Evolutionary conservation across 2,329 filamentous ascomycete species (phyloP).

Genomic region (Curvularia sp.): DNA sequence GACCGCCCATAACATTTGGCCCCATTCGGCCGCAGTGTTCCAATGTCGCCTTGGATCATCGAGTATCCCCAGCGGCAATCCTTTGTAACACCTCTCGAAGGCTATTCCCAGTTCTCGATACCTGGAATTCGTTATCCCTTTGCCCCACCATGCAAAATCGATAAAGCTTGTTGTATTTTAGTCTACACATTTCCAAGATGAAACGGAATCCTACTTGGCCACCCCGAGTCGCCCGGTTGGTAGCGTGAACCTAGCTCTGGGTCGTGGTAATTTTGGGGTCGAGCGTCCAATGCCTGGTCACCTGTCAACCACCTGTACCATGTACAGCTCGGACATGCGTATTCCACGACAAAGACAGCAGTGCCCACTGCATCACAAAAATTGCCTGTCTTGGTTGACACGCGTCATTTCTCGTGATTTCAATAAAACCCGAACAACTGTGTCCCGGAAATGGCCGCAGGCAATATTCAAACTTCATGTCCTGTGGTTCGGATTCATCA

Average conservation of each 20-base stretch:
- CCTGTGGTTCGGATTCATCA: conserved; percentile 4
- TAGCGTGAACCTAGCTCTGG: conserved; percentile 19
- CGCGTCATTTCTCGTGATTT: conserved; percentile 10
- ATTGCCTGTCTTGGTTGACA: conserved; percentile 3
- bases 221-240: conserved; percentile 13
- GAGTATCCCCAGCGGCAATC: conserved; percentile 13
- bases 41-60: conserved; percentile 16
- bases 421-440: not conserved
- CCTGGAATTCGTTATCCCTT: conserved; percentile 21
- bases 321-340: conserved; percentile 5
- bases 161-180: conserved; percentile 41
- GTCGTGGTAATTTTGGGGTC: conserved; percentile 6
- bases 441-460: not conserved
- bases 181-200: conserved; percentile 25
- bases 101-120: conserved; percentile 23
- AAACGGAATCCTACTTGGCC: conserved; percentile 26
- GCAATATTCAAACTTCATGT: conserved; percentile 5
- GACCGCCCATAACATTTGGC: conserved; percentile 9
- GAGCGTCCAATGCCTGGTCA: conserved; percentile 6
- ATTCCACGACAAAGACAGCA: conserved; percentile 2
- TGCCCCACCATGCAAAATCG: conserved; percentile 27
- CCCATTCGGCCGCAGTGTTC: conserved; percentile 10
- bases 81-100: conserved; percentile 14
- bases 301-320: conserved; percentile 14
- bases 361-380: conserved; percentile 8